Conservation (phyloP, 1,139 yeast species). For the Yamadazyma songkhlaensis region DNA sequence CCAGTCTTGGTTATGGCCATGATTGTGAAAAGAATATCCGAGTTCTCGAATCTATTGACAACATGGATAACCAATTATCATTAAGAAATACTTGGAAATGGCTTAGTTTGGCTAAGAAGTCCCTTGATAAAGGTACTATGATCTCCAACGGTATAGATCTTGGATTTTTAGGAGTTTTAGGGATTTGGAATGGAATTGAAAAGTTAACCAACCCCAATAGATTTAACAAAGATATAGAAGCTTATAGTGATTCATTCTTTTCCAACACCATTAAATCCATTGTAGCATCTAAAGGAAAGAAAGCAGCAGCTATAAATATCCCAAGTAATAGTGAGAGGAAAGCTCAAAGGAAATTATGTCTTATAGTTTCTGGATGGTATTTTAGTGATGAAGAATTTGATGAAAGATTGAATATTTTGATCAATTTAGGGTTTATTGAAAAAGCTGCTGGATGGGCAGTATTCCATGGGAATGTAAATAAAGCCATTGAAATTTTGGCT, state of each 20-base stretch:
- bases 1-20: conserved; percentile 68
- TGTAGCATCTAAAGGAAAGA: conserved; percentile 41
- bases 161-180: conserved; percentile 84
- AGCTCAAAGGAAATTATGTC: conserved; percentile 70
- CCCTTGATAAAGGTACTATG: conserved; percentile 70
- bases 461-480: conserved; percentile 82
- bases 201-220: conserved; percentile 60
- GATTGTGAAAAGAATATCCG: conserved; percentile 65
- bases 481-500: conserved; percentile 72
- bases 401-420: conserved; percentile 57
- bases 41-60: conserved; percentile 52
- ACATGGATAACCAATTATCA: conserved; percentile 56
- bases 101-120: conserved; percentile 69
- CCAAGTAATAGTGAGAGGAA: conserved; percentile 51
- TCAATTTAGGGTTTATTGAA: conserved; percentile 61
- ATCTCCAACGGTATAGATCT: conserved; percentile 67
- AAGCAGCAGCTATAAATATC: conserved; percentile 45
- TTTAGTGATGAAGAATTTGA: conserved; percentile 76
- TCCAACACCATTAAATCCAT: conserved; percentile 44
- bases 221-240: conserved; percentile 31
- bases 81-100: conserved; percentile 86
- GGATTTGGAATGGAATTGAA: conserved; percentile 82
- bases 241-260: conserved; percentile 42
- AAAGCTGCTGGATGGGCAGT: conserved; percentile 99
- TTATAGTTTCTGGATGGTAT: conserved; percentile 91